Conservation (phyloP, 495 filamentous ascomycete genomes). For the Talaromyces stipitatus region DNA sequence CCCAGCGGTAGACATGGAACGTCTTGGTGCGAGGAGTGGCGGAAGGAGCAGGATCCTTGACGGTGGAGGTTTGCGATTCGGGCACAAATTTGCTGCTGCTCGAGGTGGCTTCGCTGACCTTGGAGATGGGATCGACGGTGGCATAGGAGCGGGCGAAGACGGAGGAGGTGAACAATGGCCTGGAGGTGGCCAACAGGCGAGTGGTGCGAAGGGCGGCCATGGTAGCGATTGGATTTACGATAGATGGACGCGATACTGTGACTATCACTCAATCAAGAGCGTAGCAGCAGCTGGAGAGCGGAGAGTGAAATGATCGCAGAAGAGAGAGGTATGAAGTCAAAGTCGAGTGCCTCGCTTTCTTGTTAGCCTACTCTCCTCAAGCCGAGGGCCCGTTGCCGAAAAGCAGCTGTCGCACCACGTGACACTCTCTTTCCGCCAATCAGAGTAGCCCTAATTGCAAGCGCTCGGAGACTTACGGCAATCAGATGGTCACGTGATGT, state of each 20-base stretch:
- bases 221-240: slow-evolving; percentile 17
- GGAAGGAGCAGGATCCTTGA: slow-evolving; percentile 47
- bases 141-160: slow-evolving; percentile 42
- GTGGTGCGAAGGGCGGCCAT: slow-evolving; percentile 78
- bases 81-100: slow-evolving; percentile 22
- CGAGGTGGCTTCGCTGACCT: slow-evolving; percentile 27
- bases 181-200: slow-evolving; percentile 54
- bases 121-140: slow-evolving; percentile 38
- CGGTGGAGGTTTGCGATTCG: slow-evolving; percentile 44
- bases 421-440: slow-evolving; percentile 20
- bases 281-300: slow-evolving; percentile 12
- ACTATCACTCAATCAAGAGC: slow-evolving; percentile 11
- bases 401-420: slow-evolving; percentile 26
- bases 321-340: slow-evolving; percentile 22
- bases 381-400: slow-evolving; percentile 25
- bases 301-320: not conserved
- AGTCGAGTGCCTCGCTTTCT: slow-evolving; percentile 19
- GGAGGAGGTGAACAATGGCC: slow-evolving; percentile 42
- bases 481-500: not conserved
- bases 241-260: not conserved
- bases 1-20: slow-evolving; percentile 99
- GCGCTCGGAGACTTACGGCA: slow-evolving; percentile 41
- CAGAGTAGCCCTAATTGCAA: slow-evolving; percentile 32
- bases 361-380: slow-evolving; percentile 17
- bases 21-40: slow-evolving; percentile 68